Evolutionary conservation across 345 rosid species (phyloP).

Genomic region (Microcos paniculata): DNA sequence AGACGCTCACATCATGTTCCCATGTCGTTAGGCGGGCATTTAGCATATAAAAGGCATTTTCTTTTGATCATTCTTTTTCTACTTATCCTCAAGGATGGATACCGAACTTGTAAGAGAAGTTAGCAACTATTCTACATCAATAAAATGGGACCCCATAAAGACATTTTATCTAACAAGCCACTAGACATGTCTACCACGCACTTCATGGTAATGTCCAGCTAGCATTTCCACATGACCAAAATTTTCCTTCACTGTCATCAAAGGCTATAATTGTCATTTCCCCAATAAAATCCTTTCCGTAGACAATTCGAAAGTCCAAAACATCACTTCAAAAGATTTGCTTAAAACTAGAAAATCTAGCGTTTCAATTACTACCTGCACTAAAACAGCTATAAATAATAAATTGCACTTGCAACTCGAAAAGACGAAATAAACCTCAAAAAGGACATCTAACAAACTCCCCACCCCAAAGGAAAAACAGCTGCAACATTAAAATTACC

Average conservation of each 20-base stretch:
- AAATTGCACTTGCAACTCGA: not conserved
- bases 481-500: slow-evolving; percentile 27
- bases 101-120: slow-evolving; percentile 48
- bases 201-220: slow-evolving; percentile 46
- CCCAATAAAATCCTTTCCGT: not conserved
- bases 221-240: slow-evolving; percentile 29
- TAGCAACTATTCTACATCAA: slow-evolving; percentile 19
- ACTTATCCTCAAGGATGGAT: slow-evolving; percentile 30
- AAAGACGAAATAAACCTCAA: slow-evolving; percentile 41
- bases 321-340: slow-evolving; percentile 2
- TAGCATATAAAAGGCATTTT: slow-evolving; percentile 38
- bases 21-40: slow-evolving; percentile 41
- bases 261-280: slow-evolving; percentile 34
- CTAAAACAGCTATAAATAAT: slow-evolving; percentile 1
- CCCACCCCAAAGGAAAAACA: slow-evolving; percentile 5
- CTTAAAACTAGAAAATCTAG: slow-evolving; percentile 7
- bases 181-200: slow-evolving; percentile 22
- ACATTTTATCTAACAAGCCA: slow-evolving; percentile 36
- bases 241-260: not conserved
- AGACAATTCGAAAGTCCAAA: not conserved
- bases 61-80: slow-evolving; percentile 32
- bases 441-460: slow-evolving; percentile 36
- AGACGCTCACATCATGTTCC: slow-evolving; percentile 45
- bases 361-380: slow-evolving; percentile 2
- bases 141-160: slow-evolving; percentile 48